Conservation (phyloP, 164 flowering plant genomes). For the Liquidambar formosana region DNA sequence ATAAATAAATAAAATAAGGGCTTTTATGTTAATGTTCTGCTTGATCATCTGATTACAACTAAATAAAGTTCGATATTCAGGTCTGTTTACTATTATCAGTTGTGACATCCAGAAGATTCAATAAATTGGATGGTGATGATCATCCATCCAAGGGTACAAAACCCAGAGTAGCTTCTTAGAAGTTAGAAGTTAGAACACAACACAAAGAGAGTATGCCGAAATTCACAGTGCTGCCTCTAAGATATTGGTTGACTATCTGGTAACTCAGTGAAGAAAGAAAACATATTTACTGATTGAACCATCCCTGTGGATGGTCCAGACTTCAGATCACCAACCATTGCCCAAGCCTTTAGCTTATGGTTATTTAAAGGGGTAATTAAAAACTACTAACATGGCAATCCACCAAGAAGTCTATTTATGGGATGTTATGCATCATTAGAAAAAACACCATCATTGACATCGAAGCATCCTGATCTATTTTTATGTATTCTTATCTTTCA, state of each 20-base stretch:
- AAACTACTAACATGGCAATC: background rate
- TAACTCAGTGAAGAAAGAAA: background rate
- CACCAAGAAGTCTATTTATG: background rate
- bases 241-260: background rate
- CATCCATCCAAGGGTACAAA: background rate
- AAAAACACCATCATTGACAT: background rate
- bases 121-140: background rate
- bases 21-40: no score
- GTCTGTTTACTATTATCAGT: no score
- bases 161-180: no score
- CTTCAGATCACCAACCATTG: background rate
- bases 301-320: background rate
- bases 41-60: no score
- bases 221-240: background rate
- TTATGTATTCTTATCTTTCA: background rate
- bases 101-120: background rate
- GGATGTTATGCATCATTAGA: background rate
- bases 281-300: background rate
- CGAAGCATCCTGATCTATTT: background rate
- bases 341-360: background rate
- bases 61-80: no score
- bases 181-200: background rate
- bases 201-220: background rate
- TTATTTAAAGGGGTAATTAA: background rate
- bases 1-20: no score